Evolutionary conservation across 768 basidiomycete species (phyloP), one percentile per base, ranked within the genome.

Genomic region (Pleurotus salmoneostramineus): DNA sequence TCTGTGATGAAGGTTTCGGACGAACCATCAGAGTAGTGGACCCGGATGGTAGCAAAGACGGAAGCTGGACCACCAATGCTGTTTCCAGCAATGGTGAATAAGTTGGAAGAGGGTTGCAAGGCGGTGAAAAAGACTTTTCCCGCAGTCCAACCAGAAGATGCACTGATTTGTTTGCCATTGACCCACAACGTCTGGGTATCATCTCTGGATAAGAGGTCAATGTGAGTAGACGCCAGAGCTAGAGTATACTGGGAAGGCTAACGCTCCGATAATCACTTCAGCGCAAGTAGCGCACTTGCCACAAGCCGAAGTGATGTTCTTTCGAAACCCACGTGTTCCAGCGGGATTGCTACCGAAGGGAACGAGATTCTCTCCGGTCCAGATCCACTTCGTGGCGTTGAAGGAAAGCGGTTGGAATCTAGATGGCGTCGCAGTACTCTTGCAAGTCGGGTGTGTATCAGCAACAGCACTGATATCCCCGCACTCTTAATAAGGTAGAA

Each of bases 51-150:
- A 15, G 52, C 52, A 14, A 55, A 40, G n/a, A 55, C 21, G 14
- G 11, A 34, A 3, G 52, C 52, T 7, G 52, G 35, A 7, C 35
- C 37, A 8, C 37, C 37, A 14, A 14, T 7, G 14, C 42, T 55
- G 14, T 37, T 36, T 21, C 36, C 52, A 44, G 27, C 36, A 21
- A 55, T 44, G 2, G 52, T 35, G 37, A 55, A 55, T 3, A 55
- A 31, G 52, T 55, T 55, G 11, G 17, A 40, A 2, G 11, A 42
- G 4, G 36, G 31, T 32, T 50, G 49, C 4, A 50, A 36, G 35
- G 49, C 49, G n/a, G 35, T 12, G 49, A 33, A 36, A 6, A 32
- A 7, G 57, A 70, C 72, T 8, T 62, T 57, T n/a, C 71, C 61
- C 0, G 71, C 64, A 5, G 54, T 33, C 34, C 35, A 34, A 0